Evolutionary conservation across 2,329 filamentous ascomycete species (phyloP).

Genomic region (Pseudogymnoascus sp.): DNA sequence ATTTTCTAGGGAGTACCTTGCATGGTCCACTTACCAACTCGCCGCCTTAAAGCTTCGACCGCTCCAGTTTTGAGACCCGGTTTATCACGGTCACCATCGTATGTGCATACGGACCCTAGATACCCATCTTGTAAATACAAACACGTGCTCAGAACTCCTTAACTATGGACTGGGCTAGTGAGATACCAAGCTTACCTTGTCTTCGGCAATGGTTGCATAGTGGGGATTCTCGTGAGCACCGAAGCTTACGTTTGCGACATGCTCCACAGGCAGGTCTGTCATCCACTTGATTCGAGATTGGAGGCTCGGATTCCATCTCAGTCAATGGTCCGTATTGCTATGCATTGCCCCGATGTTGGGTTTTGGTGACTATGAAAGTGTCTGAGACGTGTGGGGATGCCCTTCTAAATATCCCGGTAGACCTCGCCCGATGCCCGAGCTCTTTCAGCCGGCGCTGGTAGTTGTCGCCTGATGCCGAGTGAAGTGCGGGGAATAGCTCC

Average conservation of each 20-base stretch:
- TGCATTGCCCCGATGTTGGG: neutral
- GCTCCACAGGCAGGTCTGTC: slow-evolving; percentile 17
- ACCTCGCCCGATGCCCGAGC: slow-evolving; percentile 3
- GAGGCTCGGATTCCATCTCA: neutral
- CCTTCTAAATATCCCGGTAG: slow-evolving; percentile 1
- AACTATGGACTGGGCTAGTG: neutral
- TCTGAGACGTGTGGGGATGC: neutral
- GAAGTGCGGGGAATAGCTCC: neutral
- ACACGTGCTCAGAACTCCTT: neutral
- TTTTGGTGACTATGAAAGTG: neutral
- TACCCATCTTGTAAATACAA: neutral
- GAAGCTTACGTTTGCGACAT: slow-evolving; percentile 21
- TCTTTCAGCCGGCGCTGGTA: neutral
- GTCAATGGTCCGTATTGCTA: neutral
- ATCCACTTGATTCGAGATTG: neutral
- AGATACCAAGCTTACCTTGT: slow-evolving; percentile 2
- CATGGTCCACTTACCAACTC: slow-evolving; percentile 12
- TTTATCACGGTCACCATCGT: slow-evolving; percentile 21
- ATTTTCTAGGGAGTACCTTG: neutral
- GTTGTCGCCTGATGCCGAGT: slow-evolving; percentile 2
- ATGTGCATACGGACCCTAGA: slow-evolving; percentile 15
- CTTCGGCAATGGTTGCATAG: slow-evolving; percentile 17
- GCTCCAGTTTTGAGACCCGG: slow-evolving; percentile 22
- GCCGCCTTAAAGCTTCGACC: slow-evolving; percentile 18
- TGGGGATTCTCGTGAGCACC: slow-evolving; percentile 19